Percentiles rank a stretch among this genome's conserved stretches.
Conservation (phyloP, 2,329 filamentous ascomycete species). For the Pseudogymnoascus sp. region DNA sequence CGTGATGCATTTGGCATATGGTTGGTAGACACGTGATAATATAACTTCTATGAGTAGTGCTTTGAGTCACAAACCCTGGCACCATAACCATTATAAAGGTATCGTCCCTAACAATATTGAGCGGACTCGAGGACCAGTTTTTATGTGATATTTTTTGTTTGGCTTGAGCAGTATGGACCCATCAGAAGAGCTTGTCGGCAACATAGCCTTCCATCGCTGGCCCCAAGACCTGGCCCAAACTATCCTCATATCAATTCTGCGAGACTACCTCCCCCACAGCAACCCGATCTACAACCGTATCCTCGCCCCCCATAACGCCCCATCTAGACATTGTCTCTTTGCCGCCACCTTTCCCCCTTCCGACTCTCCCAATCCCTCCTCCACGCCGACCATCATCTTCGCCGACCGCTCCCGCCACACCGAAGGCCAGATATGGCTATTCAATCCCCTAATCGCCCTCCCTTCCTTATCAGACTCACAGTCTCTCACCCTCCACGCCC, state of each 20-base stretch:
- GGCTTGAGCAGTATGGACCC: neutral
- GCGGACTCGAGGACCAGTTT: neutral
- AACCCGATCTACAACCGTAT: constrained; percentile 26
- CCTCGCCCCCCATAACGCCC: constrained; percentile 24
- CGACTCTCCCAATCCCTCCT: neutral
- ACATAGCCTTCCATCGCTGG: constrained; percentile 10
- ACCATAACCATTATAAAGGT: neutral
- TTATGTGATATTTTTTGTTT: neutral
- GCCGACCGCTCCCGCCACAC: constrained; percentile 24
- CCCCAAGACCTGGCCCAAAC: constrained; percentile 18
- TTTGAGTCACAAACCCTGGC: neutral
- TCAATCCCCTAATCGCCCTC: constrained; percentile 21
- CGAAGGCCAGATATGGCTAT: constrained; percentile 28
- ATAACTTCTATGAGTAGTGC: neutral
- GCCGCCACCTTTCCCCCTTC: constrained; percentile 18
- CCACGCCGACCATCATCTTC: constrained; percentile 24
- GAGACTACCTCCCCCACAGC: constrained; percentile 22
- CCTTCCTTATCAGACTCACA: constrained; percentile 3
- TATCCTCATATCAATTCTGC: constrained; percentile 20
- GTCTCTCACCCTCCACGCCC: constrained; percentile 11
- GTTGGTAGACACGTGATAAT: neutral
- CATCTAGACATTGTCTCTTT: constrained; percentile 24
- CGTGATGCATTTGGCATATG: neutral
- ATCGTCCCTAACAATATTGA: neutral
- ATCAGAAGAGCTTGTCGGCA: neutral